Base-by-base conservation (phyloP, 2,329 filamentous ascomycete species). In the Talaromyces sp. region DNA sequence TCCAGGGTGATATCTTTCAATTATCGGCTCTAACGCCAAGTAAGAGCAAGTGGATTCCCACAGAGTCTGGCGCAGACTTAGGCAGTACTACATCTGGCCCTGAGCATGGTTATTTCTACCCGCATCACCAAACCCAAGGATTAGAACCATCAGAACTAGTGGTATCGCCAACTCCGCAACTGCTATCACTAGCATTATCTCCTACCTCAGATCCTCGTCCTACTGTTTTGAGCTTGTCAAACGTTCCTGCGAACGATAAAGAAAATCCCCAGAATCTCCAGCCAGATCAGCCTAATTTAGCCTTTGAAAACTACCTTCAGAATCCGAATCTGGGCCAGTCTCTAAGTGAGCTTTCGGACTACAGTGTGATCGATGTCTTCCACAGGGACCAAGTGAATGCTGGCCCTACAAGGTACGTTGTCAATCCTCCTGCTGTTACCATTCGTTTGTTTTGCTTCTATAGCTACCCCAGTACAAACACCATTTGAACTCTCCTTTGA, bases 331-430 rank as follows among this genome's bases (percentile, higher is more conserved):
- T 22, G 11, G 31, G 10, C n/a, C 52, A 56, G 57, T 31, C 22
- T 60, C 39, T 56, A 14, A 9, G 22, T 13, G 37, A 22, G 33
- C 35, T 43, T 19, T 37, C 39, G 41, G 33, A 56, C n/a, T n/a
- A 41, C 19, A 19, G 48, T n/a, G 35, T 33, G 4, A 35, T 63
- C 22, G 50, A 57, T 52, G 43, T 63, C n/a, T 52, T 48, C 52
- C 19, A 56, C 35, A 39, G 43, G 16, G 22, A 27, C 39, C 56
- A 61, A 11, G 37, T 52, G 14, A 47, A 48, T 16, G n/a, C 35
- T 39, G 54, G 31, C 33, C 22, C 27, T 59, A 41, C 47, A 27
- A 66, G 57, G 65, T 65, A 65, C 31, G 57, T 60, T 56, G 13
- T 22, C n/a, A 19, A 27, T 3, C 48, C 19, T 19, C n/a, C 22